phyloP scores from a whole-genome alignment of 2,329 filamentous ascomycete species.

The Botryotinia calthae region DNA sequence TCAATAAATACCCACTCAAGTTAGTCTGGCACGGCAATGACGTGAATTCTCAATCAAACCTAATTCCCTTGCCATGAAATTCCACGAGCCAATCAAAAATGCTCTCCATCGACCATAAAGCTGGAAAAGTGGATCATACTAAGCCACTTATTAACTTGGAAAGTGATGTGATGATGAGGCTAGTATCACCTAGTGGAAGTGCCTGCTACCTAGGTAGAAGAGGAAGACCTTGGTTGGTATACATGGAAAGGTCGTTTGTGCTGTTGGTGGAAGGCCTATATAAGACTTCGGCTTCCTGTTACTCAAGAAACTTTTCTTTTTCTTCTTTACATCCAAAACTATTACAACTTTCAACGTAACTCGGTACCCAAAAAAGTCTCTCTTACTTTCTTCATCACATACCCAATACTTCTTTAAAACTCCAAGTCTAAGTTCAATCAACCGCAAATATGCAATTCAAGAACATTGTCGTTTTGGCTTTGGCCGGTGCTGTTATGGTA shows the following conservation, averaged over 20 bases:
- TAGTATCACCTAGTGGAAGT: neutral
- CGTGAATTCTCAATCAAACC: neutral
- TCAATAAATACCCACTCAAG: neutral
- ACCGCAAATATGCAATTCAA: constrained; percentile 35
- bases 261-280: neutral
- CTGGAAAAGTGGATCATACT: neutral
- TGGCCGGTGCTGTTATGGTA: constrained; percentile 31
- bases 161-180: neutral
- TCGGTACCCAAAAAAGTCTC: neutral
- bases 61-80: neutral
- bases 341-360: neutral
- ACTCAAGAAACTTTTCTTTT: neutral
- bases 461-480: constrained; percentile 32
- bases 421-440: neutral
- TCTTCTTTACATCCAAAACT: neutral
- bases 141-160: neutral
- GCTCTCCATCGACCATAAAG: neutral
- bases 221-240: neutral
- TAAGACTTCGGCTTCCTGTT: neutral
- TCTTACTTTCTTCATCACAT: neutral
- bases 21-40: neutral
- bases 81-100: neutral
- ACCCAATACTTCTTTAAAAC: neutral
- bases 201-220: neutral
- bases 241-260: neutral